Base-by-base conservation (phyloP, 345 rosid species). In the Microthlaspi erraticum region DNA sequence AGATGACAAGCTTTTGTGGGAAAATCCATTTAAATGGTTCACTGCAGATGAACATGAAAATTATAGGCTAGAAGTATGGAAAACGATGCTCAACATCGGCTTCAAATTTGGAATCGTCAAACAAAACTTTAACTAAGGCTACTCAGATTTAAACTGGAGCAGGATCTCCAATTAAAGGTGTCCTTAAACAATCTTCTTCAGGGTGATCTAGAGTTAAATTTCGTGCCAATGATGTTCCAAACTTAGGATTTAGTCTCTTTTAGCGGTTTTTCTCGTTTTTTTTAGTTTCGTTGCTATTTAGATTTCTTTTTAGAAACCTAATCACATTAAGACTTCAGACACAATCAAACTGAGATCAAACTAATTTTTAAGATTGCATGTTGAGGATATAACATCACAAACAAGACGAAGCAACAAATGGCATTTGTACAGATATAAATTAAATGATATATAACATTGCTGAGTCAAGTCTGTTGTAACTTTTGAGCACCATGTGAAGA, bases 361-460 rank as follows among this genome's bases (percentile, higher is more conserved):
- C 39, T 32, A 44, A 54, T 54, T 46, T 7, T 41, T 61, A 38
- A 59, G 32, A 70, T 59, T 60, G 60, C 52, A 41, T 18, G 36
- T 60, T 51, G 53, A 31, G 43, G 2, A 41, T n/a, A 0, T 70
- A 60, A 39, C 31, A 60, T 4, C 20, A 61, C 26, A 61, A 7
- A 54, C 11, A 62, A 49, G 44, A 49, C 12, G 57, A 9, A 12
- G 16, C 39, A 58, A 73, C 60, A 39, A 48, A 73, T 14, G 66
- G 60, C 72, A 73, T 65, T 8, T 38, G 60, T 64, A 57, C 37
- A 73, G 20, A 73, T 42, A 54, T 34, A 53, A 66, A 65, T 73
- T 48, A 39, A 65, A 49, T 18, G 66, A 73, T 65, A 57, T 65
- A 39, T 5, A 73, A 73, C 71, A 73, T 56, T 49, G 66, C 18